Evolutionary conservation across 176 grass and related monocot species (phyloP).

Genomic region (Microstegium vimineum): DNA sequence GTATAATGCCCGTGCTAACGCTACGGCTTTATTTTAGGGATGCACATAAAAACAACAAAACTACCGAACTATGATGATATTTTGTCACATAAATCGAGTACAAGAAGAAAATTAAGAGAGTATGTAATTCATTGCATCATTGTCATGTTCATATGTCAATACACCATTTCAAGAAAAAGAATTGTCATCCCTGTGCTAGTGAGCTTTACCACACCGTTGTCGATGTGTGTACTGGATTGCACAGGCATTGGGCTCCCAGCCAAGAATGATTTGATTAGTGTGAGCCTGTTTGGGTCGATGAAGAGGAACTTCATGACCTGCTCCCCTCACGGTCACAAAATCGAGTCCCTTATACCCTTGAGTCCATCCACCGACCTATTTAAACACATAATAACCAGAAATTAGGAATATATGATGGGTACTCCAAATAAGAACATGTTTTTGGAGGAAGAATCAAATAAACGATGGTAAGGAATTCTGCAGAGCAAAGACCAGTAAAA

Average conservation of each 20-base stretch:
- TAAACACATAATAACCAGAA: conserved; percentile 24
- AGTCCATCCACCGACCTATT: conserved; percentile 92
- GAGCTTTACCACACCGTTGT: too few relatives aligned
- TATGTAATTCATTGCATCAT: too few relatives aligned
- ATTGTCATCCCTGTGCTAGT: too few relatives aligned
- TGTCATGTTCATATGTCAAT: too few relatives aligned
- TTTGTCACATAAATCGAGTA: too few relatives aligned
- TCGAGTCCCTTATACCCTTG: conserved; percentile 81
- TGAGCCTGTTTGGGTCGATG: conserved; percentile 82
- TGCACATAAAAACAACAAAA: too few relatives aligned
- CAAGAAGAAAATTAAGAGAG: too few relatives aligned
- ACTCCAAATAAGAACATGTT: conserved; percentile 1
- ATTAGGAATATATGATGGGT: background rate
- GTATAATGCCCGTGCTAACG: too few relatives aligned
- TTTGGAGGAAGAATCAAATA: background rate
- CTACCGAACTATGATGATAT: too few relatives aligned
- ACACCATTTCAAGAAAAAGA: too few relatives aligned
- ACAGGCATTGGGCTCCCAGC: conserved; percentile 73
- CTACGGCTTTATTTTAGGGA: too few relatives aligned
- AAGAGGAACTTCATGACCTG: conserved; percentile 90
- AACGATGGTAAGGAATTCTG: background rate
- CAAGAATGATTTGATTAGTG: conserved; percentile 78
- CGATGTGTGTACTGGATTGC: conserved; percentile 29
- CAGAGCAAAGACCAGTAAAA: background rate
- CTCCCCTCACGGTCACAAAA: conserved; percentile 81